Base-by-base conservation (phyloP, 768 basidiomycete genomes). In the Mycena galericulata region DNA sequence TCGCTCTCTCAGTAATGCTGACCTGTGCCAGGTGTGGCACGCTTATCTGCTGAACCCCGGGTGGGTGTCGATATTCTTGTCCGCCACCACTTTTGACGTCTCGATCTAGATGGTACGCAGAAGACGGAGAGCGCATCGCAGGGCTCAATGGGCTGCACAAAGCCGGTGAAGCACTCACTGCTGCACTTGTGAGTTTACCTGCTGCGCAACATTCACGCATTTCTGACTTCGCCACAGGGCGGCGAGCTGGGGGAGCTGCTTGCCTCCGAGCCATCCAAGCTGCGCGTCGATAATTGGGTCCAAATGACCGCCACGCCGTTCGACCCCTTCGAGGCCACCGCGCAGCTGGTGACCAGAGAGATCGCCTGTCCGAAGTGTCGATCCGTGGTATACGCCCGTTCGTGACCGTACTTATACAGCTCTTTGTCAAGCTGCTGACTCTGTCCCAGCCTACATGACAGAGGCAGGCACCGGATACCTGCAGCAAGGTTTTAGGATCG, bases 401-500 rank as follows among this genome's bases (percentile, higher is more conserved):
- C 62, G 78, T 72, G 17, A 30, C 15, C 47, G 43, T 32, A 22
- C 20, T 38, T n/a, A n/a, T n/a, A n/a, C 30, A 45, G 40, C 14
- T 54, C 12, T 15, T 34, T 4, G 50, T 17, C 8, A 30, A 17
- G 5, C 17, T 2, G 29, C 53, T 65, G 34, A 63, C 55, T 38
- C 12, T 24, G 24, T 20, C 43, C 3, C 34, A 89, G 88, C 81
- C 2, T 83, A 84, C 40, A 67, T 84, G 60, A 83, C 76, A 6
- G 73, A 71, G 8, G 67, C 74, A 0, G 85, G 83, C 1, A 83
- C 80, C 0, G 89, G 89, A 0, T 89, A 88, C 58, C 73, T 84
- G 0, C 87, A 88, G 65, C 75, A 75, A 24, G 75, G 73, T 0
- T 89, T 89, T 63, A 72, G 36, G 5, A 54, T 70, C 1, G 26